Conservation (phyloP, 139 green algal genomes). For the Volvox africanus region DNA sequence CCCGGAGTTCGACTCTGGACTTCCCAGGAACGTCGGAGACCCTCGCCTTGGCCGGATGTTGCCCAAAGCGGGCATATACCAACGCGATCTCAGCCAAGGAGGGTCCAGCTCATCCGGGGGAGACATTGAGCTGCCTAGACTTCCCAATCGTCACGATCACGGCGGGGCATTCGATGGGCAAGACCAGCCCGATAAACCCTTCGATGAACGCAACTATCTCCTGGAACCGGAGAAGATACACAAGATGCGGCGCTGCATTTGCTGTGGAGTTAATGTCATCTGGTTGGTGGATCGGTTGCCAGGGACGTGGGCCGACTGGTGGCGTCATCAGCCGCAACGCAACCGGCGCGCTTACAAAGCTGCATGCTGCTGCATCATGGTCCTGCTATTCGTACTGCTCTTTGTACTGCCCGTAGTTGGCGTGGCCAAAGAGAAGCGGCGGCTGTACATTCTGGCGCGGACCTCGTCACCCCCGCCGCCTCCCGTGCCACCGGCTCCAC, state of each 20-base stretch:
- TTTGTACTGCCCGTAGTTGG: background rate
- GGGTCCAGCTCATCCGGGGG: background rate
- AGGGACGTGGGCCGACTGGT: background rate
- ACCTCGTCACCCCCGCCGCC: conserved; percentile 13
- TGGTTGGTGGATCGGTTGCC: conserved; percentile 19
- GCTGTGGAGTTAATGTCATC: conserved; percentile 19
- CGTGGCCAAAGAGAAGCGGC: background rate
- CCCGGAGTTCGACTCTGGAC: too few relatives aligned
- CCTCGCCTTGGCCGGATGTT: background rate
- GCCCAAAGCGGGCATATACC: background rate
- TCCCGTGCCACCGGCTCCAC: background rate
- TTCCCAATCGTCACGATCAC: background rate
- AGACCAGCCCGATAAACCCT: background rate
- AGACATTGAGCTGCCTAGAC: background rate
- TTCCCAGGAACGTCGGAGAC: background rate
- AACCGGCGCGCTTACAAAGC: background rate
- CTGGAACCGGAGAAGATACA: background rate
- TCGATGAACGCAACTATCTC: background rate
- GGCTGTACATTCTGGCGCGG: background rate
- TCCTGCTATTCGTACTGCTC: background rate
- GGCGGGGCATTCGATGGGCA: background rate
- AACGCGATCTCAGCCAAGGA: background rate
- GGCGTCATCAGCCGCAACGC: conserved; percentile 1
- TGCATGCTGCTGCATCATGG: background rate
- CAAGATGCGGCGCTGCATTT: conserved; percentile 7